Conservation (phyloP, 768 basidiomycete species). For the Tephrocybe sp. region DNA sequence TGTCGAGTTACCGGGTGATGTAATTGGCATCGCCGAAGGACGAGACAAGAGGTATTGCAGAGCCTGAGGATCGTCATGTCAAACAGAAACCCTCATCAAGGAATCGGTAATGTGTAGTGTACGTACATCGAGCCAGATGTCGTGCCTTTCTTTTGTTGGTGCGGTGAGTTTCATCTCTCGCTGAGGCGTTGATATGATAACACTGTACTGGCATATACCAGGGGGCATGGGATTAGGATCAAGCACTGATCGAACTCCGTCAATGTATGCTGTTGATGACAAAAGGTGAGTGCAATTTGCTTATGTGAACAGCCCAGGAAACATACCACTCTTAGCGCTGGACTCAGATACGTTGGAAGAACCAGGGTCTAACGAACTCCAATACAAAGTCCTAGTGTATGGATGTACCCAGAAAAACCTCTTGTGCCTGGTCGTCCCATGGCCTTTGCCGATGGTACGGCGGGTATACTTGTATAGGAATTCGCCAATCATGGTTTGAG, state of each 20-base stretch:
- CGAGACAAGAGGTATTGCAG: conserved; percentile 86
- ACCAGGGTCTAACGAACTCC: conserved; percentile 94
- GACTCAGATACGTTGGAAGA: conserved; percentile 85
- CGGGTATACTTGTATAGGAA: conserved; percentile 98
- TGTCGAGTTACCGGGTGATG: conserved; percentile 36
- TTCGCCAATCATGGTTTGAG: conserved; percentile 99
- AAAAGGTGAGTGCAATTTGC: conserved; percentile 11
- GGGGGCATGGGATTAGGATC: conserved; percentile 97
- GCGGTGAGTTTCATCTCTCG: conserved; percentile 99
- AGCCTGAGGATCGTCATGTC: conserved; percentile 50
- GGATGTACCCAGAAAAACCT: conserved; percentile 99
- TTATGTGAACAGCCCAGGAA: conserved; percentile 1
- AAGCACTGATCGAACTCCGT: conserved; percentile 86
- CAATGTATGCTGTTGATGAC: conserved; percentile 76
- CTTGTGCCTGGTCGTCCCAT: conserved; percentile 86
- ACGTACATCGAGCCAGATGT: conserved; percentile 91
- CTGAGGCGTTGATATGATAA: conserved; percentile 88
- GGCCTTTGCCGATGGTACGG: conserved; percentile 82
- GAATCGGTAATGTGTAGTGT: not conserved
- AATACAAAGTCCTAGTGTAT: conserved; percentile 96
- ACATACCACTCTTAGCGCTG: conserved; percentile 94
- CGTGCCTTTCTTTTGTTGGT: conserved; percentile 90
- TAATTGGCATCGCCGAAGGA: conserved; percentile 43
- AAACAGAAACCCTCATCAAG: conserved; percentile 8
- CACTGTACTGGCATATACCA: conserved; percentile 88